phyloP scores from a whole-genome alignment of 495 filamentous ascomycete genomes.

The Xylaria scruposa region DNA sequence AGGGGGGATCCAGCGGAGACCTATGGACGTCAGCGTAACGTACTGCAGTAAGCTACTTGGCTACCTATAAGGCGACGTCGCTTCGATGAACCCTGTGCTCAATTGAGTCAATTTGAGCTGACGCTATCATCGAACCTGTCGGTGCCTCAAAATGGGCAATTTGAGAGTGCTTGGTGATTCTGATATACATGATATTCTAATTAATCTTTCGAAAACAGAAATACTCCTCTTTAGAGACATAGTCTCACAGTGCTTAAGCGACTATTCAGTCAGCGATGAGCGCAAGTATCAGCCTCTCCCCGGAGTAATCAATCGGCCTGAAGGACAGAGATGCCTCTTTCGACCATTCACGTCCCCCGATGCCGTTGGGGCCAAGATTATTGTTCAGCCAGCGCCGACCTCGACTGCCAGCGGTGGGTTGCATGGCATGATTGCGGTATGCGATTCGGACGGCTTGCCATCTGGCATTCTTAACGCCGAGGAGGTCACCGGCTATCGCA shows the following conservation, averaged over 20 bases:
- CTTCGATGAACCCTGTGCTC: background rate
- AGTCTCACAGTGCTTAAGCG: conserved; percentile 67
- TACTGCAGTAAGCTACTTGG: background rate
- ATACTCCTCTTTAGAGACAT: conserved; percentile 63
- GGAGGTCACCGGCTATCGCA: conserved; percentile 80
- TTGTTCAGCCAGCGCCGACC: conserved; percentile 31
- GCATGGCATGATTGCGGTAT: conserved; percentile 69
- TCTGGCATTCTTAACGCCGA: conserved; percentile 74
- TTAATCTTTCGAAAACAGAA: conserved; percentile 64
- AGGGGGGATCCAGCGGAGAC: no score
- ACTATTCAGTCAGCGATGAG: conserved; percentile 68
- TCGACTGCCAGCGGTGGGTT: conserved; percentile 60
- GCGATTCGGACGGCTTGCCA: conserved; percentile 62
- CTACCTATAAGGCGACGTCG: background rate
- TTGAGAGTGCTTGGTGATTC: conserved; percentile 61
- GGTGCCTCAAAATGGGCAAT: conserved; percentile 21
- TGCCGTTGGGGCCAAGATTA: conserved; percentile 27
- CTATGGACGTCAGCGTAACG: background rate
- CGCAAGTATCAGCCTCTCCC: conserved; percentile 70
- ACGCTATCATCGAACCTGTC: background rate
- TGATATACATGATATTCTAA: conserved; percentile 66
- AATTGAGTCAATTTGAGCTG: background rate
- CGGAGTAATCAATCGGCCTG: conserved; percentile 59
- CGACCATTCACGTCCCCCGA: conserved; percentile 34
- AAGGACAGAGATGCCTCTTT: conserved; percentile 39